Conservation (phyloP, 208 protist species). For the Strigomonas culicis region DNA sequence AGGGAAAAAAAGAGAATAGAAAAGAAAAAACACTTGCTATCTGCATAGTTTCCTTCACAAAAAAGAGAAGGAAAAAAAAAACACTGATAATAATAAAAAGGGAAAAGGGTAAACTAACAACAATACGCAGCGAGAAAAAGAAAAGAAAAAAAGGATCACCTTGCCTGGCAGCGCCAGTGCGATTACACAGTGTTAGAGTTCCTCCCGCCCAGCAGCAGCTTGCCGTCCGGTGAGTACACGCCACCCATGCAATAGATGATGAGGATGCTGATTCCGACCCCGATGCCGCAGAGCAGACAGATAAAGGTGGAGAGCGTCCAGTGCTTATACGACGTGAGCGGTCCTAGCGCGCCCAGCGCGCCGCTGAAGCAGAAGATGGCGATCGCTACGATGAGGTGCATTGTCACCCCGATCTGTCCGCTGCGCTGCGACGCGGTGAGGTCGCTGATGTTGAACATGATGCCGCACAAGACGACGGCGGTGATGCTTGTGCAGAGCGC, state of each 20-base stretch:
- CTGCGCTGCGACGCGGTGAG: conserved; percentile 26
- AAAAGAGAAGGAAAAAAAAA: background rate
- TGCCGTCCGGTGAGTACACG: conserved; percentile 19
- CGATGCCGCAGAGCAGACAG: conserved; percentile 23
- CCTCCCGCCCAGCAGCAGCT: background rate
- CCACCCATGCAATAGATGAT: conserved; percentile 25
- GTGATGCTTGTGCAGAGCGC: conserved; percentile 32
- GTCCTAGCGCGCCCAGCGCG: conserved; percentile 26
- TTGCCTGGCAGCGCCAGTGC: background rate
- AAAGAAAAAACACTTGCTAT: conserved; percentile 4
- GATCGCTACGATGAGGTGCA: conserved; percentile 37
- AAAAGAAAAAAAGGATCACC: background rate
- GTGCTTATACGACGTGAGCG: conserved; percentile 30
- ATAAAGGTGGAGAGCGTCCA: conserved; percentile 32
- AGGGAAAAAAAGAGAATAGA: conserved; percentile 5
- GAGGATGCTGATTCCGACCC: conserved; percentile 19
- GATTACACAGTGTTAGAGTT: background rate
- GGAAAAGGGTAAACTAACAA: background rate
- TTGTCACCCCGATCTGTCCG: conserved; percentile 32
- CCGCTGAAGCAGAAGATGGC: conserved; percentile 28
- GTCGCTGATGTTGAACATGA: conserved; percentile 35
- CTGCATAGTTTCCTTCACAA: background rate
- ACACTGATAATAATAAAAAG: background rate
- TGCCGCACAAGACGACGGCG: conserved; percentile 24
- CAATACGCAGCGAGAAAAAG: background rate